These are phyloP conservation scores for Colletotrichum lupini DNA, from an alignment of 2,329 filamentous ascomycete species.

Conservation along the genomic window DNA sequence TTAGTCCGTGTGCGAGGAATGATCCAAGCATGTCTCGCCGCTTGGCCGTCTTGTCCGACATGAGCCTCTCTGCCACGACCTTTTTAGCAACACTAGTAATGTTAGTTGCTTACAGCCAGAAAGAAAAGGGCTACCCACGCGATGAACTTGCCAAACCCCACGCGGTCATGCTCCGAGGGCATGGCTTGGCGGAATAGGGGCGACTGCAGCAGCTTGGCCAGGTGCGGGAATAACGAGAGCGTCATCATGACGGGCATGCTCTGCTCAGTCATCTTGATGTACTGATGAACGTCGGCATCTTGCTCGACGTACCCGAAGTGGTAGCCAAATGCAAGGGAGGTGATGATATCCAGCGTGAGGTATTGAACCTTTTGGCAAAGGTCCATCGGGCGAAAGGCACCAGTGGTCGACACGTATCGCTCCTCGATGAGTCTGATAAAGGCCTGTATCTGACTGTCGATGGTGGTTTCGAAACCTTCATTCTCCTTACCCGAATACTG, in stretches of 20 bases:
- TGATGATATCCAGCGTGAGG: slow-evolving; percentile 68
- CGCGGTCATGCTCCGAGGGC: slow-evolving; percentile 51
- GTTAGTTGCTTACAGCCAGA: not conserved
- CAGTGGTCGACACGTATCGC: slow-evolving; percentile 54
- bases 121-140: slow-evolving; percentile 35
- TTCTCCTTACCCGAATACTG: slow-evolving; percentile 68
- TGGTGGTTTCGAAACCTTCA: slow-evolving; percentile 56
- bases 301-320: slow-evolving; percentile 60
- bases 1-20: slow-evolving; percentile 52
- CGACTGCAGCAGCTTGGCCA: slow-evolving; percentile 55
- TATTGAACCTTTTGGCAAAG: slow-evolving; percentile 60
- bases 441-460: slow-evolving; percentile 58
- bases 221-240: slow-evolving; percentile 53
- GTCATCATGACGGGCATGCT: slow-evolving; percentile 56
- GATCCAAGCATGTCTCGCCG: slow-evolving; percentile 53
- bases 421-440: slow-evolving; percentile 59
- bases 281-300: slow-evolving; percentile 60
- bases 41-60: slow-evolving; percentile 30
- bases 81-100: slow-evolving; percentile 38
- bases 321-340: slow-evolving; percentile 61
- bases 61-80: slow-evolving; percentile 39
- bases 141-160: slow-evolving; percentile 53
- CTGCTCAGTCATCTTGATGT: slow-evolving; percentile 56
- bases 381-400: slow-evolving; percentile 56
- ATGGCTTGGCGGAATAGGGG: slow-evolving; percentile 52